phyloP scores from a whole-genome alignment of 495 filamentous ascomycete species.

The Hypomontagnella submonticulosa region DNA sequence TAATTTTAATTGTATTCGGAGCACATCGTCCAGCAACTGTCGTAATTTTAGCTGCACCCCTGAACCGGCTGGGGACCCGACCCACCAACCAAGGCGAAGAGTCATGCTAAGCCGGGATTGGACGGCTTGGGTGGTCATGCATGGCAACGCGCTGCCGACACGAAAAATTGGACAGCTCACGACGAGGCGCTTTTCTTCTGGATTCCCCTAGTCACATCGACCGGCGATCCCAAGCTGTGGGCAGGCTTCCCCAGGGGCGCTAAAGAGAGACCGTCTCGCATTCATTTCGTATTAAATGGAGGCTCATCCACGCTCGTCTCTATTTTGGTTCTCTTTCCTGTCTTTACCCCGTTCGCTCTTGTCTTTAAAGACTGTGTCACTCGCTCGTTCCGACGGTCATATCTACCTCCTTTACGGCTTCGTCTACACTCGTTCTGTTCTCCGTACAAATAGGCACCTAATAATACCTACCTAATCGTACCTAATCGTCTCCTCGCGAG shows the following conservation, averaged over 20 bases:
- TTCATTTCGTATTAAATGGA: slow-evolving; percentile 44
- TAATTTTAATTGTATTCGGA: slow-evolving; percentile 33
- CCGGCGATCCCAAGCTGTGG: slow-evolving; percentile 32
- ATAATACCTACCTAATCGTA: slow-evolving; percentile 39
- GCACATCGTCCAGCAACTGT: slow-evolving; percentile 12
- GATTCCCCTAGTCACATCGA: slow-evolving; percentile 25
- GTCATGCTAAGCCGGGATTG: slow-evolving; percentile 33
- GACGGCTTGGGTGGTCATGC: slow-evolving; percentile 34
- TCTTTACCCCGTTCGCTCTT: slow-evolving; percentile 28
- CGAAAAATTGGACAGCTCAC: slow-evolving; percentile 43
- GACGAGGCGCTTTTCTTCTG: slow-evolving; percentile 33
- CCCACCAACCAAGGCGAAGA: slow-evolving; percentile 34
- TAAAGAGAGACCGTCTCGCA: slow-evolving; percentile 39
- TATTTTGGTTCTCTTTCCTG: slow-evolving; percentile 35
- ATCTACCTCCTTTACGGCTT: slow-evolving; percentile 19
- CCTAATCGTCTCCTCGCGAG: slow-evolving; percentile 38
- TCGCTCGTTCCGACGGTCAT: slow-evolving; percentile 29
- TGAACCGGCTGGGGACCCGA: slow-evolving; percentile 21
- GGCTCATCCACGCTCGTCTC: slow-evolving; percentile 34
- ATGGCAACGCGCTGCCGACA: slow-evolving; percentile 40
- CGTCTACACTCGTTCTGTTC: slow-evolving; percentile 29
- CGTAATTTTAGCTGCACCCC: slow-evolving; percentile 31
- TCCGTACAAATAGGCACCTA: slow-evolving; percentile 19
- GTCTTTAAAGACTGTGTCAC: slow-evolving; percentile 41
- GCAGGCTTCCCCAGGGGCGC: slow-evolving; percentile 43